Base-by-base conservation (phyloP, 192 early-diverging fungal species). In the Backusella tarrabulga region DNA sequence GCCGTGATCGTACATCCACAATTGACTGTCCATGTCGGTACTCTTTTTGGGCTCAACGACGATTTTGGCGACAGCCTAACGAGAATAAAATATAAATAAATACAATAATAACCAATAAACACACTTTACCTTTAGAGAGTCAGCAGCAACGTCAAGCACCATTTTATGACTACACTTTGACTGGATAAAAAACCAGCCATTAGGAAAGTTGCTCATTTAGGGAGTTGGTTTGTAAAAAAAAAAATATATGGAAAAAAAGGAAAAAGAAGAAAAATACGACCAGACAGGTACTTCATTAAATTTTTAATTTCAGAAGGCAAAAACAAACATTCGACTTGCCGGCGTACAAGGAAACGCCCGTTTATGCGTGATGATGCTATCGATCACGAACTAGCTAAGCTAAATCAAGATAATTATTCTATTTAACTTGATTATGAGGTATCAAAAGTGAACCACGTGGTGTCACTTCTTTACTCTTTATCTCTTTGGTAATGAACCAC, bases 1-100 rank as follows among this genome's bases (percentile, higher is more conserved):
- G 6, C 80, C 80, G 21, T 75, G 32, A 67, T 82, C 80, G 68
- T 82, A 78, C 68, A 67, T 82, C 80, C 80, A 82, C 15, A 82
- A 50, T 52, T 83, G 81, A 56, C 77, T 83, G 34, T 76, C 71
- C 9, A 38, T 50, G 19, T 68, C 70, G 15, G 56, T 66, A 11
- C 52, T 71, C 29, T 83, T 83, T 38, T 34, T 79, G 7, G 81
- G 71, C 56, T 71, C 76, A 15, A 77, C 78, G 8, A 75, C 35
- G 36, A 83, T 50, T 54, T 72, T 82, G 19, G 80, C 80, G 2
- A 44, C 66, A 38, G 70, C 17, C 80, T 81, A 63, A 2, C 29
- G 29, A 34, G 7, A 21, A n/a, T 17, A 50, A 36, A 19, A 7
- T 41, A 68, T 70, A 32, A 70, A 35, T 17, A 17, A 29, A 52